Base-by-base conservation (phyloP, 306 rosid genomes). In the Alnus rubra region DNA sequence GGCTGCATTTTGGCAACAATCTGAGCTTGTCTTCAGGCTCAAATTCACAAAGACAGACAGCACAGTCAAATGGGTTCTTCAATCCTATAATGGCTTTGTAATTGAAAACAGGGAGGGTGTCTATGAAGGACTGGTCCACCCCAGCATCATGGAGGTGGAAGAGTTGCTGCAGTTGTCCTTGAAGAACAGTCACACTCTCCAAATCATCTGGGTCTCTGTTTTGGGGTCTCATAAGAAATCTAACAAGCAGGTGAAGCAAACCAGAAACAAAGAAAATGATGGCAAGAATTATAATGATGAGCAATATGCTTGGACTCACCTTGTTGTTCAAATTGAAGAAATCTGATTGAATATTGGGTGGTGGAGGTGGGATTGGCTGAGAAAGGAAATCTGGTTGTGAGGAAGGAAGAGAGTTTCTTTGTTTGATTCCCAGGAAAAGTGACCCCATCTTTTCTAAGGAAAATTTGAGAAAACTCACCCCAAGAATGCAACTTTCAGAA, bases 61-160 rank as follows among this genome's bases (percentile, higher is more conserved):
- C 98, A 58, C 98, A 93, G 73, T 93, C 99, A 84, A 96, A 93
- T 2, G 99, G 97, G 87, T 86, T 86, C 65, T 96, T 93, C 80
- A 88, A 79, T 68, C 97, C 97, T 30, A 88, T 91, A 73, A 93
- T 91, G 59, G 97, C 84, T 58, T 92, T 93, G 89, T 91, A 96
- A 67, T 84, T 82, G 78, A 93, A 96, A 9, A 96, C 90, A 53
- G 97, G 99, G 62, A 96, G 92, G 1, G 93, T 81, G 69, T 96
- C 99, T 63, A 96, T 93, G 83, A 84, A 93, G 71, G 99, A 90
- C 45, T 96, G 99, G 77, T 96, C 99, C 59, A 93, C 99, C 6
- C 99, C 99, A 77, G 98, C 81, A 79, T 96, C 99, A 60, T 96
- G 99, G 59, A 93, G 99, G 48, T 91, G 96, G 69, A 96, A 96